Evolutionary conservation across 2,329 filamentous ascomycete genomes (phyloP).

Genomic region (Pseudocercospora eumusae): DNA sequence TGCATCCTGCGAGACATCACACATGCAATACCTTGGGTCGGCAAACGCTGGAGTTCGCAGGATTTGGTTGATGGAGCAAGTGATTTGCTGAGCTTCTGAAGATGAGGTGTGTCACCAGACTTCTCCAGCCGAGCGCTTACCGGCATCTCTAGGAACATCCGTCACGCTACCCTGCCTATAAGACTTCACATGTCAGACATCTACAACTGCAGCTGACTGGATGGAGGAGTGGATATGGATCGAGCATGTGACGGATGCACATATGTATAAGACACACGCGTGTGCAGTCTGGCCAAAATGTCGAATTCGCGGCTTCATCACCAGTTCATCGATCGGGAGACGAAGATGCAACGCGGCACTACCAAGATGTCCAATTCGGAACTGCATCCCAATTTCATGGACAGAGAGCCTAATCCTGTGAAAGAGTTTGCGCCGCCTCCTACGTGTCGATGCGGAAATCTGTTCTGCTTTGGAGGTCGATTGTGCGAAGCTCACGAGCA

Average conservation of each 20-base stretch:
- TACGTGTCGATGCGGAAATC: constrained; percentile 14
- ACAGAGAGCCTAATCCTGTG: constrained; percentile 1
- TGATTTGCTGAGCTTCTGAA: constrained; percentile 5
- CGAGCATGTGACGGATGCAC: not conserved
- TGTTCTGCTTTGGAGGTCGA: constrained; percentile 18
- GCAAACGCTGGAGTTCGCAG: not conserved
- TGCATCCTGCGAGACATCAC: not conserved
- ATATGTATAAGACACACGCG: not conserved
- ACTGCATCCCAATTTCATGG: constrained; percentile 11
- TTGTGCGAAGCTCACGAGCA: constrained; percentile 11
- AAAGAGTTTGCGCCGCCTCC: constrained; percentile 5
- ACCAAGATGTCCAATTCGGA: constrained; percentile 6
- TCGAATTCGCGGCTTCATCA: not conserved
- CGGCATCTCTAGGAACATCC: not conserved
- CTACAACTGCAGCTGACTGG: not conserved
- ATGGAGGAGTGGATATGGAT: not conserved
- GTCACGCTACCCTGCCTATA: constrained; percentile 1
- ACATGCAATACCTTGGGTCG: not conserved
- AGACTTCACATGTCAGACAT: constrained; percentile 1
- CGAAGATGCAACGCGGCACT: not conserved
- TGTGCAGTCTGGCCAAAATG: not conserved
- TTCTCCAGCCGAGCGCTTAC: constrained; percentile 3
- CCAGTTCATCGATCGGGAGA: not conserved
- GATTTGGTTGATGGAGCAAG: not conserved
- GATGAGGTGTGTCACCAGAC: not conserved